Base-by-base conservation (phyloP, 2,329 filamentous ascomycete species). In the Meredithiella fracta region DNA sequence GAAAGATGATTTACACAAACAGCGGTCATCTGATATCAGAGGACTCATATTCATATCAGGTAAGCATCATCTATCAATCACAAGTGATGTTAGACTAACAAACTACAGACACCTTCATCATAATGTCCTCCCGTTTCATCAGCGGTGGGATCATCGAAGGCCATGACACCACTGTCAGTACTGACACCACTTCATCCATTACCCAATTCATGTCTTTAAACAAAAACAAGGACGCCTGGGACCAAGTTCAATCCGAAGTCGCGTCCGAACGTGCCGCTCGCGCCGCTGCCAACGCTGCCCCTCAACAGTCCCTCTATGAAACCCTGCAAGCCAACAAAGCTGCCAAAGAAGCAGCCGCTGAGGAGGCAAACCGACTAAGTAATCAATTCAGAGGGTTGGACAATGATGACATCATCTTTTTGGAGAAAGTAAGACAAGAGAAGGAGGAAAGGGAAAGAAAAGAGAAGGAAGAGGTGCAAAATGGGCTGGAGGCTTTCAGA, bases 281-380 rank as follows among this genome's bases (percentile, higher is more conserved):
- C 58, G 73, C 76, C 29, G 75, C 78, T 56, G 68, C 73, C 59
- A 70, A 72, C 57, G 67, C 70, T 42, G 51, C 47, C 29, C 4
- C 52, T 44, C 14, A 83, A 62, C 81, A 76, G 67, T 82, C 75
- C 53, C 72, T 92, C 26, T 92, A 76, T 65, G 86, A 90, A 47
- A 75, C 85, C 1, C 68, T 92, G 53, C 83, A 91, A 68, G 86
- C 83, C 47, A 92, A 92, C 68, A 54, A 57, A 84, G 85, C 82
- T 61, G 84, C 85, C 58, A 91, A 90, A 68, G 84, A 91, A 69
- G 85, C 86, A 20, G 85, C 82, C 7, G 88, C 89, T 66, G 86
- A 89, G 66, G 86, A 91, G 67, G 74, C 82, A 60, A 77, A 75
- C 60, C 76, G 76, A 61, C 71, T 91, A 54, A 78, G 79, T 64